Percentiles rank a stretch among this genome's conserved stretches.
Evolutionary conservation across 2,329 filamentous ascomycete genomes (phyloP).

Genomic region (Fusarium pseudograminearum): DNA sequence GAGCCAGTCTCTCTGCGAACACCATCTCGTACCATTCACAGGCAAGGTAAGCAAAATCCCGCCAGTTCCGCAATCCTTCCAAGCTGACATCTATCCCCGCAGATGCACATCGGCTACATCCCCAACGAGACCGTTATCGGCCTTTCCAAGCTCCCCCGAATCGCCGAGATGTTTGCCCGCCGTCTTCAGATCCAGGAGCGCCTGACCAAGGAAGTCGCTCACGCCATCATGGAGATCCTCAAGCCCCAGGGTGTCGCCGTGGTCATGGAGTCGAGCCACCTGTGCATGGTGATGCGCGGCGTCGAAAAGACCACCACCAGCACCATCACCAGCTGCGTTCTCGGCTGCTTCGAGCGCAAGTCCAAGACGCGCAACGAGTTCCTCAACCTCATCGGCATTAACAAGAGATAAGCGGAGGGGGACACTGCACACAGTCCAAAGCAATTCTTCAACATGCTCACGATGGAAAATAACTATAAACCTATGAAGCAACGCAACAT

Average conservation of each 20-base stretch:
- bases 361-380: slow-evolving; percentile 98
- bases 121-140: slow-evolving; percentile 91
- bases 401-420: slow-evolving; percentile 59
- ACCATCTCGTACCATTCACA: slow-evolving; percentile 95
- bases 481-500: slow-evolving; percentile 33
- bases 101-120: slow-evolving; percentile 99
- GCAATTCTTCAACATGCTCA: slow-evolving; percentile 36
- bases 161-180: slow-evolving; percentile 96
- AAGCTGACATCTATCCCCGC: slow-evolving; percentile 16
- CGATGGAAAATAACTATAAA: slow-evolving; percentile 25
- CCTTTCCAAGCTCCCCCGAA: slow-evolving; percentile 93
- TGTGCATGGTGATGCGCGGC: slow-evolving; percentile 99
- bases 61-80: slow-evolving; percentile 2
- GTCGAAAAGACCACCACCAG: slow-evolving; percentile 89
- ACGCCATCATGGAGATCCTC: slow-evolving; percentile 92
- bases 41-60: slow-evolving; percentile 75
- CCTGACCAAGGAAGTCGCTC: slow-evolving; percentile 93
- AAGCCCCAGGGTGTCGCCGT: slow-evolving; percentile 96
- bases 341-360: slow-evolving; percentile 93
- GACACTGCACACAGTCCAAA: neutral
- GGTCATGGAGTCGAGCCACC: slow-evolving; percentile 95
- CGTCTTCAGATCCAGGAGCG: slow-evolving; percentile 96
- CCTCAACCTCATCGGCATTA: slow-evolving; percentile 79
- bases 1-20: slow-evolving; percentile 84
- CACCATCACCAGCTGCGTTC: slow-evolving; percentile 95